A percentile compares a stretch with the other conserved stretches of the same genome.
phyloP scores from a whole-genome alignment of 2,329 filamentous ascomycete species.

The Fusarium virguliforme region DNA sequence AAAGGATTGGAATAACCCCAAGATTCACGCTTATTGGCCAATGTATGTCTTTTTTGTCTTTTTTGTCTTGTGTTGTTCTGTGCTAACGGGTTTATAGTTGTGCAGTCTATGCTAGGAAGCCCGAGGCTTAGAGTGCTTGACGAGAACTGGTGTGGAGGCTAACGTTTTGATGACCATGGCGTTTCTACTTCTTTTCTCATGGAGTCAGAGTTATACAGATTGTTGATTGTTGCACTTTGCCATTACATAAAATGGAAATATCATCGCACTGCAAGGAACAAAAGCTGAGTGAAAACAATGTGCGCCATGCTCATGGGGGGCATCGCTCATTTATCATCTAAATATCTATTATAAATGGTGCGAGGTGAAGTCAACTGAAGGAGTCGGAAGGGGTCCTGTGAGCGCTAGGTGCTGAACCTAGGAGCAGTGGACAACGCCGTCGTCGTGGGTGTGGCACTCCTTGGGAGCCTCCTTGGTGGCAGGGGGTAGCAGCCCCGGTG shows the following conservation, averaged over 20 bases:
- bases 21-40: conserved; percentile 44
- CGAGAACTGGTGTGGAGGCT: neutral
- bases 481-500: neutral
- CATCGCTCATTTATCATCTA: conserved; percentile 15
- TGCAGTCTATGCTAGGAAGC: conserved; percentile 39
- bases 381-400: neutral
- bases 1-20: conserved; percentile 35
- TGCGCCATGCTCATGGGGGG: conserved; percentile 8
- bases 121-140: conserved; percentile 13
- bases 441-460: conserved; percentile 63
- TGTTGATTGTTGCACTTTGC: neutral
- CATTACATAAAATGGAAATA: neutral
- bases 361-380: conserved; percentile 5
- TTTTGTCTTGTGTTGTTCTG: fast-evolving
- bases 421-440: conserved; percentile 58
- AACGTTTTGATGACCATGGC: neutral
- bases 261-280: neutral
- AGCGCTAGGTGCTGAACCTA: conserved; percentile 8
- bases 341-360: conserved; percentile 9
- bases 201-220: neutral
- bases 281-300: neutral
- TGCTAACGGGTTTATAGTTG: conserved; percentile 32
- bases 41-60: conserved; percentile 13
- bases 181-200: neutral
- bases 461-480: conserved; percentile 25